These are phyloP conservation scores for Skeletonema potamos DNA, from an alignment of 108 stramenopile species.

Conservation along the genomic window DNA sequence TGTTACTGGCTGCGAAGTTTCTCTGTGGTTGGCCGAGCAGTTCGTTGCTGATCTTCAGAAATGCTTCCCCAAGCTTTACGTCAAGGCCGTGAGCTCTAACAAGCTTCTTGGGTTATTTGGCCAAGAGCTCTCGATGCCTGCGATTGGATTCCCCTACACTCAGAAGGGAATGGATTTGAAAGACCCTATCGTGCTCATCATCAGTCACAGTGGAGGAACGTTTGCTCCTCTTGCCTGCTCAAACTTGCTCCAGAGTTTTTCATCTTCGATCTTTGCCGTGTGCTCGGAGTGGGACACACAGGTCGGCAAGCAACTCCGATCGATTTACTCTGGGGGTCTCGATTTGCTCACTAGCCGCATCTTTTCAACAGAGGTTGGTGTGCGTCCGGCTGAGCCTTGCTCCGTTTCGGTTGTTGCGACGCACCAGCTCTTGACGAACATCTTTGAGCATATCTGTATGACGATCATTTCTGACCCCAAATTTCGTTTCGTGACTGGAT, in stretches of 20 bases:
- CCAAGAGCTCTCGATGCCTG: conserved; percentile 63
- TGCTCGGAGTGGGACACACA: conserved; percentile 60
- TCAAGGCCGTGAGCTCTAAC: conserved; percentile 70
- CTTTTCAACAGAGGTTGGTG: conserved; percentile 69
- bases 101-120: conserved; percentile 77
- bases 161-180: conserved; percentile 42
- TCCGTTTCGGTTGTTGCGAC: conserved; percentile 69
- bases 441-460: conserved; percentile 59
- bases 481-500: conserved; percentile 47
- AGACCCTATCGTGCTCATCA: conserved; percentile 72
- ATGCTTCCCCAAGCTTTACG: conserved; percentile 65
- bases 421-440: conserved; percentile 69
- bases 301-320: conserved; percentile 68
- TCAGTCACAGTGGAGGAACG: conserved; percentile 71
- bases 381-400: conserved; percentile 77
- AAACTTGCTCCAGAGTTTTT: conserved; percentile 54
- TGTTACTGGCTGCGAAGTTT: conserved; percentile 80
- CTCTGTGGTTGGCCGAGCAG: conserved; percentile 85
- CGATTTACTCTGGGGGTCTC: conserved; percentile 32
- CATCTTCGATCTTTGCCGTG: conserved; percentile 9
- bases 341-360: conserved; percentile 51
- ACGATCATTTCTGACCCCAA: conserved; percentile 54
- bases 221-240: conserved; percentile 70
- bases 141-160: conserved; percentile 57
- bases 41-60: conserved; percentile 77